Evolutionary conservation across 2,329 filamentous ascomycete species (phyloP).

Genomic region (Aspergillus sp.): DNA sequence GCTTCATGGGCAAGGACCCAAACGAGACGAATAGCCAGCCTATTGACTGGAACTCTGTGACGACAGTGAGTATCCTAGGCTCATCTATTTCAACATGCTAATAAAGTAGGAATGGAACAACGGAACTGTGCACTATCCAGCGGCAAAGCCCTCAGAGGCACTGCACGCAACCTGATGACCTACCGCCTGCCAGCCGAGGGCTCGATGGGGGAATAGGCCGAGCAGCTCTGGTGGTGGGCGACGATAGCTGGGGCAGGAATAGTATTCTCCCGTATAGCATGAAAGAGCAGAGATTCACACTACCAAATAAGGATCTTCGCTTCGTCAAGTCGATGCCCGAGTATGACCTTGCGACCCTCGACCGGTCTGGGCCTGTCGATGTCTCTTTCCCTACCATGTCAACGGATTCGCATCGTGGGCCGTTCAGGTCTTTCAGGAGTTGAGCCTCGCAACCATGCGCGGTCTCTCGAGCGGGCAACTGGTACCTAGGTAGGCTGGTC

Average conservation of each 20-base stretch:
- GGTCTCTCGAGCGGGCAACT: neutral
- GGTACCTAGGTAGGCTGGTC: neutral
- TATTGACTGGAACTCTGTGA: neutral
- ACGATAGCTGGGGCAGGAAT: neutral
- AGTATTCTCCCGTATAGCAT: neutral
- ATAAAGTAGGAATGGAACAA: neutral
- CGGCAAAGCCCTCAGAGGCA: neutral
- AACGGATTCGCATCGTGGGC: conserved; percentile 1
- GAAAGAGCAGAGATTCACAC: neutral
- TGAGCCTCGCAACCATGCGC: neutral
- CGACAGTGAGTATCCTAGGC: neutral
- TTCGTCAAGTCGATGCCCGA: neutral
- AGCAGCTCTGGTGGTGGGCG: neutral
- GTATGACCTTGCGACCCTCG: neutral
- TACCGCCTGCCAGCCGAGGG: neutral
- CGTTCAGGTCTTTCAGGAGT: neutral
- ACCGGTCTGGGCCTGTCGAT: neutral
- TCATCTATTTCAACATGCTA: neutral
- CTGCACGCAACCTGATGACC: neutral
- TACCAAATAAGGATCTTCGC: neutral
- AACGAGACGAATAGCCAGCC: neutral
- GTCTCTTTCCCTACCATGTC: neutral
- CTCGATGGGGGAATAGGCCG: neutral
- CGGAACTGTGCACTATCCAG: neutral
- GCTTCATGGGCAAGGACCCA: neutral